Base-by-base conservation (phyloP, 2,329 filamentous ascomycete genomes). In the Xylariaceae sp. region DNA sequence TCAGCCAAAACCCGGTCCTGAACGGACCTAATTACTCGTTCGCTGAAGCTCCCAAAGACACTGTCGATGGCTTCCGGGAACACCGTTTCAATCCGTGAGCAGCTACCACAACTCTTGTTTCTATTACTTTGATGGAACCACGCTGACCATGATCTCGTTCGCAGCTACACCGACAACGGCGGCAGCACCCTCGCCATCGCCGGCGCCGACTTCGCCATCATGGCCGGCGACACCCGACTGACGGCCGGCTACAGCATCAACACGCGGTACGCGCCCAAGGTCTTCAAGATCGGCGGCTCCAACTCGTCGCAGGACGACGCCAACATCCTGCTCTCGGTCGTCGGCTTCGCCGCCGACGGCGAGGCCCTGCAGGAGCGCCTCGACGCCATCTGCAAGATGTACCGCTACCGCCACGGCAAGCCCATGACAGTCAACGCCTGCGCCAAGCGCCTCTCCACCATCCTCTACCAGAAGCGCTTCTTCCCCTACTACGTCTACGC, bases 221-320 rank as follows among this genome's bases (percentile, higher is more conserved):
- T 98, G 65, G 93, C 93, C 34, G 93, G 94, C 69, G 93, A 98
- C 73, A 98, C 93, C 56, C 87, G 93, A 64, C 88, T 89, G 61
- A 95, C 90, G 42, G 86, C 87, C 51, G 93, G 94, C 63, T 98
- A 95, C 81, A 96, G 86, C 76, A 98, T 98, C 83, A 96, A 98
- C 81, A 90, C 90, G 45, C 87, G 93, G 59, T 91, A 87, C 74
- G 80, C 85, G 45, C 93, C 93, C 43, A 98, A 98, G 71, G 86
- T 98, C 49, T 98, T 95, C 80, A 89, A 87, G 69, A 94, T 98
- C 55, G 93, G 94, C 46, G 93, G 91, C 40, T 88, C 90, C 46
- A 90, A 87, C 32, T 81, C 89, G 39, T 84, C 88, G 42, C 88
- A 94, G 64, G 81, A 86, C 47, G 88, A 90, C 55, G 87, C 89